Percentiles rank a stretch among this genome's conserved stretches.
Conservation (phyloP, 2,329 filamentous ascomycete genomes). For the Fulvia fulva region DNA sequence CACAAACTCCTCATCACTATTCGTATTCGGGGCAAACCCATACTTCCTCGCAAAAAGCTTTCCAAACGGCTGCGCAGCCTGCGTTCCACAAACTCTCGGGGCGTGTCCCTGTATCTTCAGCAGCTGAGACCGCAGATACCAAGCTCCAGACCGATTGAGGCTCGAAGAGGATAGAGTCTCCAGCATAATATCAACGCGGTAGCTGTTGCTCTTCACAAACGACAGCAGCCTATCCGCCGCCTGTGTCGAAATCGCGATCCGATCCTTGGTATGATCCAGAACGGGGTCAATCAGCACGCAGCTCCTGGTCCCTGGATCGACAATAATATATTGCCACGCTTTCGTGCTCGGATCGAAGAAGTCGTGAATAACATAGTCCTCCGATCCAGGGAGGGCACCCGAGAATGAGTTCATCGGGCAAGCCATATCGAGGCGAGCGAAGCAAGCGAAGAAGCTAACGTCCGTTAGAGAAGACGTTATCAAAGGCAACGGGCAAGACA, state of each 20-base stretch:
- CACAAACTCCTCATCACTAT: not conserved
- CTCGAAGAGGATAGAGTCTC: not conserved
- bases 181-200: not conserved
- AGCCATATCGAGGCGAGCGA: not conserved
- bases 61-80: not conserved
- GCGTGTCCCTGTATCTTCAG: not conserved
- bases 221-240: not conserved
- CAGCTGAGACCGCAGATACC: not conserved
- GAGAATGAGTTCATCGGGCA: not conserved
- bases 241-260: not conserved
- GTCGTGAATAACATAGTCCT: not conserved
- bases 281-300: not conserved
- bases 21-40: not conserved
- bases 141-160: not conserved
- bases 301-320: not conserved
- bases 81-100: not conserved
- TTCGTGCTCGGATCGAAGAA: not conserved
- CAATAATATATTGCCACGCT: slow-evolving; percentile 1
- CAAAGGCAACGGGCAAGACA: too few species aligned
- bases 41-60: not conserved
- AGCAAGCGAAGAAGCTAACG: not conserved
- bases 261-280: not conserved
- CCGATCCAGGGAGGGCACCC: not conserved
- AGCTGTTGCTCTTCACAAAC: not conserved
- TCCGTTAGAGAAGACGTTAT: too few species aligned